phyloP scores from a whole-genome alignment of 1,284 basidiomycete genomes.

The Tetrapyrgos nigripes region DNA sequence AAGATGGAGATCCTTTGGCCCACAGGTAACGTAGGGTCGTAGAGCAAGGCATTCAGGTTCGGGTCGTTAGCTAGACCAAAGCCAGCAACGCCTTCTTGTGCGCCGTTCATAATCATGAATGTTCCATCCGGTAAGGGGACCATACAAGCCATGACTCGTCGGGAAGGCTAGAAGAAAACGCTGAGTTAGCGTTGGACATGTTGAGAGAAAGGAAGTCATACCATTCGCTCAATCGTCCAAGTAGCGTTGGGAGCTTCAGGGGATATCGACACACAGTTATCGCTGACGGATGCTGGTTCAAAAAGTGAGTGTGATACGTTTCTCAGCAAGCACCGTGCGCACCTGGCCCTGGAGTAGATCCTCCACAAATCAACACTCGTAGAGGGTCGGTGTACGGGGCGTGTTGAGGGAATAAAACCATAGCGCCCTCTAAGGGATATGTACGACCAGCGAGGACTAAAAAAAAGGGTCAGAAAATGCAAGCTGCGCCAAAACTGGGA shows the following conservation, averaged over 20 bases:
- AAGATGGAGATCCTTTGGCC: slow-evolving; percentile 72
- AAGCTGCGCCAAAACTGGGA: not conserved
- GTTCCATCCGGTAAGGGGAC: slow-evolving; percentile 77
- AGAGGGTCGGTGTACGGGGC: slow-evolving; percentile 77
- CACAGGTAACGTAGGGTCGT: slow-evolving; percentile 67
- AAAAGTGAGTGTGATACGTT: not conserved
- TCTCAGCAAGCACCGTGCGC: no score
- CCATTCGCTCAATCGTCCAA: slow-evolving; percentile 80
- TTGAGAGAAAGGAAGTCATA: slow-evolving; percentile 33
- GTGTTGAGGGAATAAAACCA: slow-evolving; percentile 70
- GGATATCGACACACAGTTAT: slow-evolving; percentile 72
- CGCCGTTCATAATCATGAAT: slow-evolving; percentile 76
- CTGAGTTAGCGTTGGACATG: not conserved
- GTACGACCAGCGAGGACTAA: slow-evolving; percentile 70
- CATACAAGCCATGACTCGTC: slow-evolving; percentile 79
- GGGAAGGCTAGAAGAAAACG: slow-evolving; percentile 60
- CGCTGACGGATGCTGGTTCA: slow-evolving; percentile 48
- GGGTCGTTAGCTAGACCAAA: slow-evolving; percentile 73
- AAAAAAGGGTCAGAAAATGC: slow-evolving; percentile 1
- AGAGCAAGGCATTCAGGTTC: slow-evolving; percentile 69
- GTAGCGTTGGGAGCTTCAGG: slow-evolving; percentile 64
- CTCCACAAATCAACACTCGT: slow-evolving; percentile 77
- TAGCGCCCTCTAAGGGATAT: slow-evolving; percentile 79
- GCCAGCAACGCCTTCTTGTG: slow-evolving; percentile 70
- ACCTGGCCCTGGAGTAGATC: slow-evolving; percentile 61